Percentiles rank a stretch among this genome's conserved stretches.
Conservation (phyloP, 352 stramenopile species). For the Pilasporangium apinafurcum region DNA sequence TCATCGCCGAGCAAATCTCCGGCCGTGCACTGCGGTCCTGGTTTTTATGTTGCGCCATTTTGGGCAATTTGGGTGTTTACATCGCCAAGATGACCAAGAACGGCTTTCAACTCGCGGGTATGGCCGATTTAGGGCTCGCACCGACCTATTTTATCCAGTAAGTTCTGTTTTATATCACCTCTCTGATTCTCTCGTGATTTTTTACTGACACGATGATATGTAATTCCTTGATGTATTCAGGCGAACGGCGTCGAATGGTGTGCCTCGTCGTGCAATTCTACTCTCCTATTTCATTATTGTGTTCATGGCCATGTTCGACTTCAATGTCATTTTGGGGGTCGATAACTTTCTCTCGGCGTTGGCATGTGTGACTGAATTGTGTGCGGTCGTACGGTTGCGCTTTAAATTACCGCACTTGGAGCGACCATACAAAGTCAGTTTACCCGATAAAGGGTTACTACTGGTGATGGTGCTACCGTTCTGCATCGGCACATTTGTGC, state of each 20-base stretch:
- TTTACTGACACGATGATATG: not conserved
- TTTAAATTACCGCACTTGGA: conserved; percentile 63
- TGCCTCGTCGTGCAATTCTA: conserved; percentile 63
- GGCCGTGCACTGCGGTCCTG: conserved; percentile 84
- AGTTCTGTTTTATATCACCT: conserved; percentile 14
- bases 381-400: conserved; percentile 87
- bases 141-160: conserved; percentile 84
- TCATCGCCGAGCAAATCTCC: conserved; percentile 82
- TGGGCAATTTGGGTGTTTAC: conserved; percentile 93
- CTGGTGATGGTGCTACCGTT: conserved; percentile 44
- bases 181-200: not conserved
- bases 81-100: conserved; percentile 93
- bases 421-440: conserved; percentile 70
- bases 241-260: conserved; percentile 40
- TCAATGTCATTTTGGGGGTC: conserved; percentile 85
- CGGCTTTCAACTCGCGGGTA: conserved; percentile 86
- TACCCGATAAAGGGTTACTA: conserved; percentile 47
- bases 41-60: conserved; percentile 84
- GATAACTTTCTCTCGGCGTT: conserved; percentile 93
- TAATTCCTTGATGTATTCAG: conserved; percentile 13
- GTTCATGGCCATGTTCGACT: conserved; percentile 85
- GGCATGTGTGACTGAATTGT: conserved; percentile 88
- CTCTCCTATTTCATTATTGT: conserved; percentile 85
- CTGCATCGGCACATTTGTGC: conserved; percentile 47
- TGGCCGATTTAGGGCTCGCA: conserved; percentile 86